Evolutionary conservation across 140 eudicot genomes (phyloP).

Genomic region (Flaveria floridana): DNA sequence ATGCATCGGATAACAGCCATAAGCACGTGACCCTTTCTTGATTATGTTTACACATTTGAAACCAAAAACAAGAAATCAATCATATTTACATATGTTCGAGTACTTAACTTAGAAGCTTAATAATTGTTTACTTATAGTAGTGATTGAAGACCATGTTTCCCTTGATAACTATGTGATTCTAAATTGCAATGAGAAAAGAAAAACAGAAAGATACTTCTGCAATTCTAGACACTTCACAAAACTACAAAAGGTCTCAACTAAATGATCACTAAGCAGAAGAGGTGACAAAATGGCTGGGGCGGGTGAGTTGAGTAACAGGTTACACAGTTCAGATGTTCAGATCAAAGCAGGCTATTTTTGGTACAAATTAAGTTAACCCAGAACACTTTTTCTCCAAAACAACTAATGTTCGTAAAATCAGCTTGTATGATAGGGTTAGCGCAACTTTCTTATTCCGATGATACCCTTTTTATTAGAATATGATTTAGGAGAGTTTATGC

Average conservation of each 20-base stretch:
- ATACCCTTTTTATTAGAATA: neutral
- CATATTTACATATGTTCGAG: neutral
- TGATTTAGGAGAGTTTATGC: neutral
- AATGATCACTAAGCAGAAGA: neutral
- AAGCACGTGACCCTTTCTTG: neutral
- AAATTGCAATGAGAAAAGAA: neutral
- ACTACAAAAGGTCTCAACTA: no score
- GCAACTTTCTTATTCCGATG: neutral
- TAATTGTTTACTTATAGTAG: neutral
- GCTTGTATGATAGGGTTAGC: neutral
- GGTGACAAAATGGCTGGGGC: neutral
- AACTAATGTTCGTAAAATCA: no score
- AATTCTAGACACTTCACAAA: neutral
- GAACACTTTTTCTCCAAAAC: neutral
- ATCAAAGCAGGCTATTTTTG: neutral
- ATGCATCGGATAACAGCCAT: constrained; percentile 2
- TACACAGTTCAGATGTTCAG: neutral
- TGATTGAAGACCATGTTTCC: neutral
- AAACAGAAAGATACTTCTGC: neutral
- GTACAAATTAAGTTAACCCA: neutral
- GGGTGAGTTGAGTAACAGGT: neutral
- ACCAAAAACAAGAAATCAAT: neutral
- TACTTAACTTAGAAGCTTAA: neutral
- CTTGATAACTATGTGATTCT: neutral
- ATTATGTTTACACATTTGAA: neutral